Percentiles rank a stretch among this genome's conserved stretches.
Conservation (phyloP, 2,329 filamentous ascomycete species). For the Verticillium klebahnii region DNA sequence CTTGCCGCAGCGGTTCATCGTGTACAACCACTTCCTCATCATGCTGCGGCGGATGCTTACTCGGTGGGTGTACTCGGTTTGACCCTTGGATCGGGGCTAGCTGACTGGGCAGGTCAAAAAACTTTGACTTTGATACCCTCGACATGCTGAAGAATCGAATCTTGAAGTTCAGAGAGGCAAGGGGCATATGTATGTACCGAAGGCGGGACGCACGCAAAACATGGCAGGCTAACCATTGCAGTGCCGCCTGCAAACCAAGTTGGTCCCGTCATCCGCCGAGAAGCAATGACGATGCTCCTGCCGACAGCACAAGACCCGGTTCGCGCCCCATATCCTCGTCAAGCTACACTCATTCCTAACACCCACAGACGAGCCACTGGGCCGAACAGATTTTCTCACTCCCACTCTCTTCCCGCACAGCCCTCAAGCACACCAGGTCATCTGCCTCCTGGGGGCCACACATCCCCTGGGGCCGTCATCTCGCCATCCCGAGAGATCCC, state of each 20-base stretch:
- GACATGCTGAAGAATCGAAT: conserved; percentile 45
- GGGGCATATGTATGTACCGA: conserved; percentile 42
- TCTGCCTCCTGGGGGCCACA: conserved; percentile 43
- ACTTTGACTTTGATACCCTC: conserved; percentile 52
- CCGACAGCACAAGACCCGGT: conserved; percentile 18
- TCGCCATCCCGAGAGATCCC: conserved; percentile 40
- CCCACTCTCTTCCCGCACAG: conserved; percentile 45
- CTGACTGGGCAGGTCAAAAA: conserved; percentile 33
- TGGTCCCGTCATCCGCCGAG: conserved; percentile 27
- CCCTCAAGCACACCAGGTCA: conserved; percentile 31
- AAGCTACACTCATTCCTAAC: conserved; percentile 12
- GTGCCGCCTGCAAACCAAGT: conserved; percentile 30
- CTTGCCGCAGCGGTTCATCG: conserved; percentile 47
- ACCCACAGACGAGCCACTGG: conserved; percentile 39
- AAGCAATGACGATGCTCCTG: conserved; percentile 18
- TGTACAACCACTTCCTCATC: conserved; percentile 51
- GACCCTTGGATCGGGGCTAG: not conserved
- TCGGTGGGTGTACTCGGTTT: conserved; percentile 32
- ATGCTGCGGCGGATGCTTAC: conserved; percentile 45
- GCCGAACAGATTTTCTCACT: conserved; percentile 56
- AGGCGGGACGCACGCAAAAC: not conserved
- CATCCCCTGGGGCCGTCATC: conserved; percentile 34
- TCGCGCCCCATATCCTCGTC: not conserved
- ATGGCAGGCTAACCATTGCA: conserved; percentile 6
- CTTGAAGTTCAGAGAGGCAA: conserved; percentile 46